Conservation (phyloP, 768 basidiomycete genomes). For the Pisolithus tinctorius region DNA sequence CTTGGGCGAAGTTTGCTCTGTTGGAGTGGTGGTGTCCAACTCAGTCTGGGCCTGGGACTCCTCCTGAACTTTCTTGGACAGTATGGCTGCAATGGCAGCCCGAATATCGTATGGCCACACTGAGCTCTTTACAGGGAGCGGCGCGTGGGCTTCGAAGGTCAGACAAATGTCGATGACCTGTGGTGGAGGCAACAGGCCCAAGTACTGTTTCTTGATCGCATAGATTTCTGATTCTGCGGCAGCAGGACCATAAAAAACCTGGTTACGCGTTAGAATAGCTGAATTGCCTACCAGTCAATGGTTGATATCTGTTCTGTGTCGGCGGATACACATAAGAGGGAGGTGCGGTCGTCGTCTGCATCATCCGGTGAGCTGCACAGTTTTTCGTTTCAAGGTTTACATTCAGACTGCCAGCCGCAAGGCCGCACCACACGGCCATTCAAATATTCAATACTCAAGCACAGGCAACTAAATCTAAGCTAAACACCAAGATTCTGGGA, state of each 20-base stretch:
- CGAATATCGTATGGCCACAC: slow-evolving; percentile 71
- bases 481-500: no score
- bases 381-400: slow-evolving; percentile 63
- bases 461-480: no score
- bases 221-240: slow-evolving; percentile 38
- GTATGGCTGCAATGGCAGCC: slow-evolving; percentile 52
- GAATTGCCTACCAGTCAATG: slow-evolving; percentile 30
- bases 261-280: slow-evolving; percentile 14
- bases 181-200: slow-evolving; percentile 55
- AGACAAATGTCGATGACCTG: slow-evolving; percentile 80
- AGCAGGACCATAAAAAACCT: slow-evolving; percentile 15
- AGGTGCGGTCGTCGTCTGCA: slow-evolving; percentile 43
- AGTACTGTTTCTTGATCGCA: slow-evolving; percentile 66
- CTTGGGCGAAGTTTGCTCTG: slow-evolving; percentile 8
- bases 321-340: slow-evolving; percentile 32
- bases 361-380: slow-evolving; percentile 64
- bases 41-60: slow-evolving; percentile 14
- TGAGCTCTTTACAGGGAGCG: slow-evolving; percentile 54
- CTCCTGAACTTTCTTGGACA: slow-evolving; percentile 20
- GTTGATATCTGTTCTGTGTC: slow-evolving; percentile 30
- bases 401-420: slow-evolving; percentile 3
- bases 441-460: not conserved
- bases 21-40: slow-evolving; percentile 7
- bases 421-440: not conserved
- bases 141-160: slow-evolving; percentile 61